Base-by-base conservation (phyloP, 2,329 filamentous ascomycete genomes). In the Pyrenophora seminiperda region DNA sequence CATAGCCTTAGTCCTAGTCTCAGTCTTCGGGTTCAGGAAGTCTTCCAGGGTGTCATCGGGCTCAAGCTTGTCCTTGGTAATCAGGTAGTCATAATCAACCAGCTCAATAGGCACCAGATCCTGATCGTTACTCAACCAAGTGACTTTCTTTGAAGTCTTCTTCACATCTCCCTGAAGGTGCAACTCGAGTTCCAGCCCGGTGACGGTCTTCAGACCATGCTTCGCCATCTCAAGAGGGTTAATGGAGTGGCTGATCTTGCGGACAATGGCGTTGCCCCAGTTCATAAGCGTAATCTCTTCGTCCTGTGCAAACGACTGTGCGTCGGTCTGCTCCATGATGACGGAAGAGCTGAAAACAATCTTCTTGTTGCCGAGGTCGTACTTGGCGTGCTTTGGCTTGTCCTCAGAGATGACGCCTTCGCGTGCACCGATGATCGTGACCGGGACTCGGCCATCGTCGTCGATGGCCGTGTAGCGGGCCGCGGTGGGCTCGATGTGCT, bases 271-370 rank as follows among this genome's bases (percentile, higher is more conserved):
- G 67, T 96, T 95, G 63, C 93, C 94, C 93, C 93, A 97, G 73
- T 89, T 89, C 93, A 97, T 97, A 33, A 97, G 81, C 0, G 93
- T 97, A 65, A 97, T 90, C 74, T 97, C 92, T 77, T 97, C 93
- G 68, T 88, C 86, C 53, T 88, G 81, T 63, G 85, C 88, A 76
- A 97, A 95, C 19, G 82, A 83, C 71, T 87, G 87, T 54, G 88
- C 90, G 65, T 97, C 93, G 37, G 82, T 88, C 75, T 97, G 93
- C 70, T 97, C 93, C 43, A 97, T 78, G 53, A 94, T 78, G 94
- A 97, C 79, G 55, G 86, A 82, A 49, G 83, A 82, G 68, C 88
- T 89, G 73, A 87, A 95, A 19, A 84, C 81, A 4, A 96, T 90
- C 76, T 90, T 89, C 82, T 97, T 97, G 63, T 79, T 86, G 53